Conservation (phyloP, 1,139 yeast genomes). For the Yamadazyma membranifaciens region DNA sequence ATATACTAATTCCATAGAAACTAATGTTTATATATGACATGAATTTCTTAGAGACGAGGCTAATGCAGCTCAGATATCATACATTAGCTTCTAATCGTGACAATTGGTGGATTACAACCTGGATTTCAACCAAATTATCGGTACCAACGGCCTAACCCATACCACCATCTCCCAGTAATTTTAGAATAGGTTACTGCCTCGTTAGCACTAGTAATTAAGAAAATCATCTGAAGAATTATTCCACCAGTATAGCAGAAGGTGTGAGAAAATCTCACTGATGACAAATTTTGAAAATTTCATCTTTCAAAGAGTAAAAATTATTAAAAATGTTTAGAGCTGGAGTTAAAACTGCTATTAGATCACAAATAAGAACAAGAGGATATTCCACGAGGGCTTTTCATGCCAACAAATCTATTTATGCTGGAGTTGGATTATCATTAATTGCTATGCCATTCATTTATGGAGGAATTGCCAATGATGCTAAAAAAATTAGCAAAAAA, state of each 20-base stretch:
- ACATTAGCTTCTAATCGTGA: too few relatives aligned
- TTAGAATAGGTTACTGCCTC: too few relatives aligned
- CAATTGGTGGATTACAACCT: too few relatives aligned
- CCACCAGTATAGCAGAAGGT: not conserved
- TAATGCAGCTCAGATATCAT: too few relatives aligned
- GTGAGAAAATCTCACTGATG: conserved; percentile 4
- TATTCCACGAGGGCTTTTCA: conserved; percentile 2
- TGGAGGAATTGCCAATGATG: conserved; percentile 7
- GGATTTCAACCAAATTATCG: too few relatives aligned
- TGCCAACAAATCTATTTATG: conserved; percentile 3
- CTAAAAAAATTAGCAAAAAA: not conserved
- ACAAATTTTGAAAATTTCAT: conserved; percentile 5
- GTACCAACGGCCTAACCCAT: too few relatives aligned
- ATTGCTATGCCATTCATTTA: conserved; percentile 7
- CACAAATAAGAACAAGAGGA: conserved; percentile 4
- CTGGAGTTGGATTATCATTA: conserved; percentile 6
- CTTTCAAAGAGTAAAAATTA: not conserved
- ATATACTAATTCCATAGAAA: too few relatives aligned
- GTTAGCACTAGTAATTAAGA: too few relatives aligned
- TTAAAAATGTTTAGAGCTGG: conserved; percentile 8
- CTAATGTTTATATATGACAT: too few relatives aligned
- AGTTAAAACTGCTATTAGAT: conserved; percentile 3
- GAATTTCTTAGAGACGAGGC: too few relatives aligned
- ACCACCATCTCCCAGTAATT: too few relatives aligned
- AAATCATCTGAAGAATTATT: too few relatives aligned